Percentiles rank a stretch among this genome's conserved stretches.
These are phyloP conservation scores for Alternaria triticina DNA, from an alignment of 2,329 filamentous ascomycete genomes.

Conservation along the genomic window DNA sequence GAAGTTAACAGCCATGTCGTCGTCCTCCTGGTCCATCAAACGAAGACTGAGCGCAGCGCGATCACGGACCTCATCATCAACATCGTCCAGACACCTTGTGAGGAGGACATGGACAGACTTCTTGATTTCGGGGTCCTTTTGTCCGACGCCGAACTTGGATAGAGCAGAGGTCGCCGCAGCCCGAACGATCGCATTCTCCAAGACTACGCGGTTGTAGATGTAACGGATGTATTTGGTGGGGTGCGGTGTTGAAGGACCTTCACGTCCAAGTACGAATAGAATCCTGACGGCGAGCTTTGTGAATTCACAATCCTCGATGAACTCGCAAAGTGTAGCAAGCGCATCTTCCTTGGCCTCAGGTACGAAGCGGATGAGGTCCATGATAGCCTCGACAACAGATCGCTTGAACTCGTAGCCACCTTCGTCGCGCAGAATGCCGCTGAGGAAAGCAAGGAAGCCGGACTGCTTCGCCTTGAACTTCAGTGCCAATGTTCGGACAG, in stretches of 20 bases:
- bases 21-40: conserved; percentile 86
- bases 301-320: conserved; percentile 99
- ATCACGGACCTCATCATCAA: conserved; percentile 96
- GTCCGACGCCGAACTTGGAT: conserved; percentile 93
- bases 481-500: conserved; percentile 92
- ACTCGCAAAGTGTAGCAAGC: conserved; percentile 94
- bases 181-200: conserved; percentile 95
- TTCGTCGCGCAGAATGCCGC: conserved; percentile 94
- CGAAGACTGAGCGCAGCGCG: conserved; percentile 91
- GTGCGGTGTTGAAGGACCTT: conserved; percentile 93
- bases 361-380: conserved; percentile 98
- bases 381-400: conserved; percentile 98
- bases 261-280: conserved; percentile 88
- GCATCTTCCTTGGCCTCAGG: conserved; percentile 84
- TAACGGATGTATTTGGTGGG: conserved; percentile 99
- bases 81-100: conserved; percentile 92
- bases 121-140: conserved; percentile 96
- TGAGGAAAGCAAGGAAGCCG: conserved; percentile 96
- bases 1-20: conserved; percentile 83
- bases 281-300: conserved; percentile 97
- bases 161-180: conserved; percentile 94
- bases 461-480: conserved; percentile 99
- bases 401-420: conserved; percentile 99
- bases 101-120: conserved; percentile 91
- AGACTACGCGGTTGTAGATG: conserved; percentile 97